Base-by-base conservation (phyloP, 208 protist genomes). In the Wallacemonas sp. region DNA sequence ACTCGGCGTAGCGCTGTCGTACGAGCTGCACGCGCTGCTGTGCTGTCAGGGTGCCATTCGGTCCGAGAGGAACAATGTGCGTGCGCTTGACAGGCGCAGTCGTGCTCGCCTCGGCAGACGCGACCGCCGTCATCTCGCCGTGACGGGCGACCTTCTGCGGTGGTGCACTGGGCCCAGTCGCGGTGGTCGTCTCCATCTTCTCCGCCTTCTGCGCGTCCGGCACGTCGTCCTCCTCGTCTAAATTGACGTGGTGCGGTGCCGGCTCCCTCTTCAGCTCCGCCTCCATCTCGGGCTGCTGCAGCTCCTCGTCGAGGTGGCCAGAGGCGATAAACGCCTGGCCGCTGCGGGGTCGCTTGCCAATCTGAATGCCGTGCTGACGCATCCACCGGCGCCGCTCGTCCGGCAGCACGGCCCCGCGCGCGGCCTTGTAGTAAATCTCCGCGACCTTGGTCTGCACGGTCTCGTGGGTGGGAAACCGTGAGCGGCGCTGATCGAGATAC, bases 381-480 rank as follows among this genome's bases (percentile, higher is more conserved):
- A 97, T 72, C 89, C 88, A 97, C 16, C 87, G 79, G 4, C 87
- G 79, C 4, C 82, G 79, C 61, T 97, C 91, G 48, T 91, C 85
- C 2, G 86, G 81, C 12, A 97, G 64, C 46, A 80, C 65, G 10
- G 81, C 85, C 11, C 91, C 91, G 22, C 89, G 79, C 23, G 91
- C 76, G 20, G 85, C 88, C 67, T 89, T 87, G 72, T 94, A 94
- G 64, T 91, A 92, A 3, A 94, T 69, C 72, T 97, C 91, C 79
- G 94, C 86, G 29, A 94, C 84, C 69, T 93, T 93, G 14, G 70
- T 45, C 62, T 87, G 78, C 4, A 94, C 82, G 2, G 71, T 69
- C 26, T 94, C 85, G 42, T 89, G 67, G 14, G 91, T 94, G n/a
- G 91, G 91, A 59, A 91, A 97, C 63, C 87, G 87, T 8, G 57